These are phyloP conservation scores for Diaporthe citriasiana DNA, from an alignment of 2,329 filamentous ascomycete species.

Conservation along the genomic window DNA sequence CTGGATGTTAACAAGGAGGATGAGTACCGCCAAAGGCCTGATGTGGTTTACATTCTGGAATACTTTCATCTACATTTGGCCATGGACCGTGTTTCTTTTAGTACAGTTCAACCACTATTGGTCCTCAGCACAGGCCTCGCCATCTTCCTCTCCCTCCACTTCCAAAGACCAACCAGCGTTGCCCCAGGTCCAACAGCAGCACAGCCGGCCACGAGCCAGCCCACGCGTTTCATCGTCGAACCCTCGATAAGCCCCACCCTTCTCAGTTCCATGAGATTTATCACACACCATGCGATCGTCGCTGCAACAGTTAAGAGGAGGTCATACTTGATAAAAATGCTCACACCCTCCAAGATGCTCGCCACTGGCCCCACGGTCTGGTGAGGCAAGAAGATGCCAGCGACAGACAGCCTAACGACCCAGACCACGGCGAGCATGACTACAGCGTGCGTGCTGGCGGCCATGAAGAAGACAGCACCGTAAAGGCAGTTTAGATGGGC, in stretches of 20 bases:
- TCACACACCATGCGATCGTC: conserved; percentile 8
- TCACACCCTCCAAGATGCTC: conserved; percentile 2
- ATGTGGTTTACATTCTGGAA: background rate
- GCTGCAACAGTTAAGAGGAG: conserved; percentile 15
- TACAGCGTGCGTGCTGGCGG: background rate
- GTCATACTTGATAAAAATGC: conserved; percentile 27
- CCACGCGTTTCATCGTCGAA: background rate
- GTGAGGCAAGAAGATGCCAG: conserved; percentile 1
- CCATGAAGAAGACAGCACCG: background rate
- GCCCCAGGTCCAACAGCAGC: conserved; percentile 25
- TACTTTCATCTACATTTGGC: background rate
- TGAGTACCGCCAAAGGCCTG: background rate
- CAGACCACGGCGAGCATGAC: conserved; percentile 19
- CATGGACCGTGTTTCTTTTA: too few relatives aligned
- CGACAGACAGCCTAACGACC: conserved; percentile 4
- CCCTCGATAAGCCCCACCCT: conserved; percentile 6
- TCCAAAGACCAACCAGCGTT: conserved; percentile 20
- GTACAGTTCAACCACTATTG: background rate
- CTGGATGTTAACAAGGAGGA: background rate
- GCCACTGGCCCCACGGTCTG: background rate
- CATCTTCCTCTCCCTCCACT: conserved; percentile 31
- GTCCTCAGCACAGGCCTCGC: conserved; percentile 11
- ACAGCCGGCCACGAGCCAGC: background rate
- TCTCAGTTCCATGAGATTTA: conserved; percentile 13
- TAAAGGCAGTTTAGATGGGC: conserved; percentile 6